Percentiles rank a stretch among this genome's conserved stretches.
Evolutionary conservation across 2,329 filamentous ascomycete genomes (phyloP).

Genomic region (Ambrosiella cleistominuta): DNA sequence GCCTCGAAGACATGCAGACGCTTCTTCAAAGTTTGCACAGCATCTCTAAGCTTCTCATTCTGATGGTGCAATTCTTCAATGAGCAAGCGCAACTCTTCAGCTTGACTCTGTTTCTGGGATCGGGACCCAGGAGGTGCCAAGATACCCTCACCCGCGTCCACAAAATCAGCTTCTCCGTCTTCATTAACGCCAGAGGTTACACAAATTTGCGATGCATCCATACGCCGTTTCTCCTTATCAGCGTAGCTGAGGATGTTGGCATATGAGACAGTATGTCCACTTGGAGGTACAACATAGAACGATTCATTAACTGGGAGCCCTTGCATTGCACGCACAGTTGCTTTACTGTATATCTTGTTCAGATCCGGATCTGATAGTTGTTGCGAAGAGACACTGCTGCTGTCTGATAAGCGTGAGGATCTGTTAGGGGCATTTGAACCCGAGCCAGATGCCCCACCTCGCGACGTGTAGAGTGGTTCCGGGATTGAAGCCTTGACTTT

Average conservation of each 20-base stretch:
- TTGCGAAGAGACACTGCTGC: not conserved
- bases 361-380: constrained; percentile 49
- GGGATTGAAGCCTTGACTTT: not conserved
- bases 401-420: constrained; percentile 5
- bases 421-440: not conserved
- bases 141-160: constrained; percentile 59
- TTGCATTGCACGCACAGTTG: constrained; percentile 64
- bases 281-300: constrained; percentile 89
- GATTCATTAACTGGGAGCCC: constrained; percentile 54
- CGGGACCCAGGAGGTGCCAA: constrained; percentile 22
- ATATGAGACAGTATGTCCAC: constrained; percentile 82
- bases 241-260: constrained; percentile 67
- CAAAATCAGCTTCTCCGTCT: constrained; percentile 71
- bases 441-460: not conserved
- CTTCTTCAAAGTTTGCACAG: constrained; percentile 71
- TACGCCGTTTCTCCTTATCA: constrained; percentile 46
- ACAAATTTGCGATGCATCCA: constrained; percentile 32
- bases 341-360: constrained; percentile 66
- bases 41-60: constrained; percentile 68
- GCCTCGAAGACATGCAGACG: constrained; percentile 87
- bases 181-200: constrained; percentile 29
- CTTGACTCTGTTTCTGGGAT: constrained; percentile 25
- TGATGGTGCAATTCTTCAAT: constrained; percentile 72
- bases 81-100: constrained; percentile 40
- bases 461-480: not conserved